Evolutionary conservation across 2,329 filamentous ascomycete species (phyloP).

Genomic region (Lecanicillium sp.): DNA sequence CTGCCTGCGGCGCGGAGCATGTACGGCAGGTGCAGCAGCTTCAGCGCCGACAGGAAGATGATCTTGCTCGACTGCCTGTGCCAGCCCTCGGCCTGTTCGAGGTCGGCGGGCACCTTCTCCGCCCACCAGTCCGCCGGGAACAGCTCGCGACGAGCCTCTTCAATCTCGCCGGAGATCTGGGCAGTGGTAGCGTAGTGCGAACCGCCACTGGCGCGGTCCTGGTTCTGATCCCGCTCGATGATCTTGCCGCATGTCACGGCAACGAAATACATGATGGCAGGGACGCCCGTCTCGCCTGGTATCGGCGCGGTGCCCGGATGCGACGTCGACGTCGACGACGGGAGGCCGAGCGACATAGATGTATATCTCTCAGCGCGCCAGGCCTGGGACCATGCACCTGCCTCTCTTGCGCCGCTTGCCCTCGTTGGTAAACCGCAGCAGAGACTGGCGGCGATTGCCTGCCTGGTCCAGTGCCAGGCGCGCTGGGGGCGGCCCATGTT

Average conservation of each 20-base stretch:
- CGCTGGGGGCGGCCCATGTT: slow-evolving; percentile 50
- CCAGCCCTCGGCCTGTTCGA: slow-evolving; percentile 24
- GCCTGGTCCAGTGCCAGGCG: slow-evolving; percentile 46
- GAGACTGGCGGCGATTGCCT: slow-evolving; percentile 42
- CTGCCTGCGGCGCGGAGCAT: slow-evolving; percentile 36
- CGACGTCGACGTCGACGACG: slow-evolving; percentile 32
- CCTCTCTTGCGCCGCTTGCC: slow-evolving; percentile 25
- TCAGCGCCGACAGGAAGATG: slow-evolving; percentile 31
- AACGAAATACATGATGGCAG: background rate
- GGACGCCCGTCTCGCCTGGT: background rate
- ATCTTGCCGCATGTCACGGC: background rate
- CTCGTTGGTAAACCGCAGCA: background rate
- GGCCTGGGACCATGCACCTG: slow-evolving; percentile 39
- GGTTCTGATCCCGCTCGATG: slow-evolving; percentile 11
- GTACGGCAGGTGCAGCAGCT: slow-evolving; percentile 40
- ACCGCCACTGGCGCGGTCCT: background rate
- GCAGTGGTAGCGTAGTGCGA: slow-evolving; percentile 4
- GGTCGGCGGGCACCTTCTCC: slow-evolving; percentile 15
- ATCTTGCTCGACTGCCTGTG: slow-evolving; percentile 31
- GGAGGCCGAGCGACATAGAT: slow-evolving; percentile 48
- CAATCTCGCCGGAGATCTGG: slow-evolving; percentile 4
- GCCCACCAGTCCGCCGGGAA: slow-evolving; percentile 10
- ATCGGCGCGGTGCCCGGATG: slow-evolving; percentile 13
- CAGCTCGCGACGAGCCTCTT: background rate
- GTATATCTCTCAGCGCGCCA: slow-evolving; percentile 42